Base-by-base conservation (phyloP, 768 basidiomycete species). In the Lactarius evosmus region DNA sequence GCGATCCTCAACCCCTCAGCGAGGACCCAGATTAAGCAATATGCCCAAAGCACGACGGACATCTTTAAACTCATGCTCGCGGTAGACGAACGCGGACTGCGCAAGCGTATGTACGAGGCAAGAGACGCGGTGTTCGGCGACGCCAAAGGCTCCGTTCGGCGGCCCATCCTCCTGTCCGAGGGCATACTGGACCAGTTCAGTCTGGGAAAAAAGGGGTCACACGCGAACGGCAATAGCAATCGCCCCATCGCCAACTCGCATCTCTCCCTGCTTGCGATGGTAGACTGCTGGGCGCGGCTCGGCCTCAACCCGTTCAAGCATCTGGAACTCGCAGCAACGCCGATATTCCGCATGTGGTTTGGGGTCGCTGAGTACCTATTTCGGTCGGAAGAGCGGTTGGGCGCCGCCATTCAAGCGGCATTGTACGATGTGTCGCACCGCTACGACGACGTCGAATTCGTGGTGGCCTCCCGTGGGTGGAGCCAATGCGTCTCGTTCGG, bases 341-440 rank as follows among this genome's bases (percentile, higher is more conserved):
- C 97, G 0, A 83, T 98, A 38, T 99, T 99, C 78, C 85, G 95
- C 58, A 82, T 99, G 66, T 98, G 96, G 87, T 88, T 99, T 56
- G 96, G 96, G 33, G 94, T 98, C 14, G 93, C 96, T 12, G 97
- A 98, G 74, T 91, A 95, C 74, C 83, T 99, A 12, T 99, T 98
- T 78, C 82, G 90, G 50, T 87, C 85, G 0, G 78, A 80, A 1
- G 70, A 76, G 0, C 79, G 89, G 3, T 77, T 97, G 19, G 80
- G 86, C 60, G 75, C 80, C 1, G 89, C 95, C 0, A 80, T 98
- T 51, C 77, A 85, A 49, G 88, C 93, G 0, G 91, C 88, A 0
- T 72, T 95, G 36, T 75, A 84, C 63, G 91, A 96, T 69, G 83
- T 83, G 4, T 84, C 89, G 71, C 90, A 95, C 71, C 80, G 95